A percentile compares a stretch with the other conserved stretches of the same genome.
Conservation (phyloP, 2,329 filamentous ascomycete genomes). For the Aspergillus udagawae region DNA sequence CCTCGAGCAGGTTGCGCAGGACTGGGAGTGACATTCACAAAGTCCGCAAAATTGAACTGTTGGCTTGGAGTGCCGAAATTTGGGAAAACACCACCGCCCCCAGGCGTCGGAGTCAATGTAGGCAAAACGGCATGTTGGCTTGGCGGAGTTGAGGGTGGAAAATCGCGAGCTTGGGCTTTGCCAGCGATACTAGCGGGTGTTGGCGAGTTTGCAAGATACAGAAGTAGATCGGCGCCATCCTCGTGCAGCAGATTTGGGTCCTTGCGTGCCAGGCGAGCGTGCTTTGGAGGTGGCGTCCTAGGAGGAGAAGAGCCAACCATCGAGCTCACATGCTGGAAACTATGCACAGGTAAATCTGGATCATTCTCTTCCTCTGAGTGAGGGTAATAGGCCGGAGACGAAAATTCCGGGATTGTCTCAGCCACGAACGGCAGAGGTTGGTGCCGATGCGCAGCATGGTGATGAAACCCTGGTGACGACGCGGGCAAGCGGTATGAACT, state of each 20-base stretch:
- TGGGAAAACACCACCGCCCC: conserved; percentile 71
- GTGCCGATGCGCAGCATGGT: conserved; percentile 70
- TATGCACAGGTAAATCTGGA: conserved; percentile 64
- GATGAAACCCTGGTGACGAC: conserved; percentile 80
- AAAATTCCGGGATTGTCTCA: conserved; percentile 63
- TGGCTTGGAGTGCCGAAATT: conserved; percentile 74
- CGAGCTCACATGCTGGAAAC: conserved; percentile 39
- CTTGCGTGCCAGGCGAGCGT: conserved; percentile 46
- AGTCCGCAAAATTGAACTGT: conserved; percentile 90
- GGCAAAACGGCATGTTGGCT: conserved; percentile 55
- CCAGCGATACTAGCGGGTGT: conserved; percentile 66
- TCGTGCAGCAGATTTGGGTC: conserved; percentile 59
- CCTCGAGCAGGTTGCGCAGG: conserved; percentile 83
- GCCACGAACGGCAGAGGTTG: conserved; percentile 77
- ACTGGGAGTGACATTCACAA: conserved; percentile 94
- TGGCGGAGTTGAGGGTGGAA: conserved; percentile 71
- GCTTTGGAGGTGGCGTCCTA: conserved; percentile 69
- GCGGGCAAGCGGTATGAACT: conserved; percentile 71
- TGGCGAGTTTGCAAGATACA: conserved; percentile 87
- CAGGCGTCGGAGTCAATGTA: conserved; percentile 53
- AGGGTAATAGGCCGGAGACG: conserved; percentile 42
- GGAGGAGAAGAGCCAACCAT: conserved; percentile 75
- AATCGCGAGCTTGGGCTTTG: conserved; percentile 45
- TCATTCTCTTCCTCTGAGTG: conserved; percentile 73
- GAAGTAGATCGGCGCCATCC: conserved; percentile 74